Conservation (phyloP, 140 eudicot species). For the Ambrosia hybrid region DNA sequence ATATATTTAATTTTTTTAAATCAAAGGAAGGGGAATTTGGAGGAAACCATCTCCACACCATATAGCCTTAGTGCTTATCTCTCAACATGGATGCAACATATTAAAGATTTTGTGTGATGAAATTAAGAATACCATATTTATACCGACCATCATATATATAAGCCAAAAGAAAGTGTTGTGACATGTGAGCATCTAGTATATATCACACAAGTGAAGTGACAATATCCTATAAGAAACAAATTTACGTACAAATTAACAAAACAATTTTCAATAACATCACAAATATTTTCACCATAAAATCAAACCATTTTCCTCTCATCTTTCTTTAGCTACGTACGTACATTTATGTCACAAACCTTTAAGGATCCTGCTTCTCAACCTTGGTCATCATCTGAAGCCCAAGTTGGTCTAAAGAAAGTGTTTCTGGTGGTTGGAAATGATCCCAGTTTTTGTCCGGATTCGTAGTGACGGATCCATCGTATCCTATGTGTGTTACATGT, state of each 20-base stretch:
- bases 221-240: background rate
- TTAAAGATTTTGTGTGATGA: background rate
- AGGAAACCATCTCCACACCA: too few species aligned
- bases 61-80: background rate
- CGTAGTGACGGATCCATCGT: slow-evolving; percentile 62
- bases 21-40: too few species aligned
- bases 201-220: background rate
- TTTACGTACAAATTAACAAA: slow-evolving; percentile 18
- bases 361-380: slow-evolving; percentile 18
- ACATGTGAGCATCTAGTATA: background rate
- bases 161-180: background rate
- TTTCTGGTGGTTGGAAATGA: slow-evolving; percentile 39
- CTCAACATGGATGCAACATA: background rate
- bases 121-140: background rate
- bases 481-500: slow-evolving; percentile 81
- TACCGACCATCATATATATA: background rate
- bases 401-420: slow-evolving; percentile 47
- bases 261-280: slow-evolving; percentile 16
- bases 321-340: slow-evolving; percentile 8
- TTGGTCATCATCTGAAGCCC: slow-evolving; percentile 52
- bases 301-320: slow-evolving; percentile 5
- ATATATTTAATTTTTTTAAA: too few species aligned
- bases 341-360: background rate
- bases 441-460: slow-evolving; percentile 46
- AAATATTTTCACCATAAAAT: slow-evolving; percentile 22